Percentiles rank a stretch among this genome's conserved stretches.
Evolutionary conservation across 1,284 basidiomycete genomes (phyloP).

Genomic region (Coniferiporia sulphurascens): DNA sequence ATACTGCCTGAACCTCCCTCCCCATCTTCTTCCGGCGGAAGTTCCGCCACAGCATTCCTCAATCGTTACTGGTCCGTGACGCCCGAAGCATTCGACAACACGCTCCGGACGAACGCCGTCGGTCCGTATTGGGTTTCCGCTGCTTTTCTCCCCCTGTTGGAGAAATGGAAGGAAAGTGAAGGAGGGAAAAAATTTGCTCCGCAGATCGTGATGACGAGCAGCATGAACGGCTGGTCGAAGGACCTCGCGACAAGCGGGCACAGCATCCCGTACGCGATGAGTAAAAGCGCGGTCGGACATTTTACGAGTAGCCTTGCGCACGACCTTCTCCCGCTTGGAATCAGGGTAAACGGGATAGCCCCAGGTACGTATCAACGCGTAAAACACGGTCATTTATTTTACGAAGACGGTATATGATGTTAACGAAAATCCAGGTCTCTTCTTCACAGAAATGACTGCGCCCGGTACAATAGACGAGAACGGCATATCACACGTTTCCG

Average conservation of each 20-base stretch:
- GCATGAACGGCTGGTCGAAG: slow-evolving; percentile 55
- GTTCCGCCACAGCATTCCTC: slow-evolving; percentile 36
- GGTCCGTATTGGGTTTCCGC: slow-evolving; percentile 49
- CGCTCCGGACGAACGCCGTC: slow-evolving; percentile 38
- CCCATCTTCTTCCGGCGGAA: slow-evolving; percentile 30
- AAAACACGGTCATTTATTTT: neutral
- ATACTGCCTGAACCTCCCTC: slow-evolving; percentile 14
- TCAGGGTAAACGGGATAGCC: slow-evolving; percentile 53
- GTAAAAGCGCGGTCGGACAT: slow-evolving; percentile 47
- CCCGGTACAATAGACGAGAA: slow-evolving; percentile 29
- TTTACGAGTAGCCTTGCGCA: slow-evolving; percentile 44
- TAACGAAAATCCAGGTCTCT: slow-evolving; percentile 18
- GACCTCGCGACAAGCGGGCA: slow-evolving; percentile 37
- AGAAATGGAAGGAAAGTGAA: slow-evolving; percentile 37
- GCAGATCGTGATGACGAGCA: slow-evolving; percentile 48
- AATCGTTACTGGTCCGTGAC: slow-evolving; percentile 36
- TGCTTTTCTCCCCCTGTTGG: slow-evolving; percentile 46
- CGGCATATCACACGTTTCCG: slow-evolving; percentile 29
- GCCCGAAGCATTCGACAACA: slow-evolving; percentile 37
- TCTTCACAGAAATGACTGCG: slow-evolving; percentile 32
- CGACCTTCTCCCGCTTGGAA: slow-evolving; percentile 45
- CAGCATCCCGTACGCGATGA: slow-evolving; percentile 45
- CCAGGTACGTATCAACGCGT: slow-evolving; percentile 30
- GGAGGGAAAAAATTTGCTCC: slow-evolving; percentile 38
- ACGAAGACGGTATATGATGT: neutral